These are phyloP conservation scores for Coemansia sp. DNA, from an alignment of 192 early-diverging fungal genomes.

Conservation along the genomic window DNA sequence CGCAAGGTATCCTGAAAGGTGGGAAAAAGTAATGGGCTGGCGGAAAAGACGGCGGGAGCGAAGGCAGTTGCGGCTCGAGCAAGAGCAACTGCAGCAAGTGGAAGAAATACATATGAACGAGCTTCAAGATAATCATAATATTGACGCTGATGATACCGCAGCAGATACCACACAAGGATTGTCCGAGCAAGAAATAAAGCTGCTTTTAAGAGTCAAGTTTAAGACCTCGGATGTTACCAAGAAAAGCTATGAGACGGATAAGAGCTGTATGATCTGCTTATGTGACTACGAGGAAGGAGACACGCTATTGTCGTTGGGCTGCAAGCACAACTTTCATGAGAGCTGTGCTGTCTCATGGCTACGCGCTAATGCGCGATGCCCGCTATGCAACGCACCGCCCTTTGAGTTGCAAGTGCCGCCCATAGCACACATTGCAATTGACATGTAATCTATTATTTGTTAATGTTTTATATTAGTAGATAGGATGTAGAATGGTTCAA, in stretches of 20 bases:
- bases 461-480: no score
- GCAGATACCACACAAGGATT: neutral
- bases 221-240: neutral
- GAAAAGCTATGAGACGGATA: conserved; percentile 7
- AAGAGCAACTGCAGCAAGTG: neutral
- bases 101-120: neutral
- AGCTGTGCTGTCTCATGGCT: conserved; percentile 83
- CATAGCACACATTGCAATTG: neutral
- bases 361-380: conserved; percentile 80
- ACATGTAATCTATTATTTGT: neutral
- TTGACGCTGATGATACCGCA: no score
- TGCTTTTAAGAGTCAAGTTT: neutral
- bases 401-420: neutral
- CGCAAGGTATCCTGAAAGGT: no score
- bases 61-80: neutral
- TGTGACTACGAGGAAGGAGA: conserved; percentile 70
- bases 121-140: neutral
- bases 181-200: neutral
- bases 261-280: conserved; percentile 73
- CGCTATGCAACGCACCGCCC: conserved; percentile 57
- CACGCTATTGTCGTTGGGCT: conserved; percentile 62
- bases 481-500: no score
- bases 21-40: no score
- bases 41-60: no score
- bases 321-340: conserved; percentile 81